phyloP scores from a whole-genome alignment of 106 monocot species.

The Acorus calamus region DNA sequence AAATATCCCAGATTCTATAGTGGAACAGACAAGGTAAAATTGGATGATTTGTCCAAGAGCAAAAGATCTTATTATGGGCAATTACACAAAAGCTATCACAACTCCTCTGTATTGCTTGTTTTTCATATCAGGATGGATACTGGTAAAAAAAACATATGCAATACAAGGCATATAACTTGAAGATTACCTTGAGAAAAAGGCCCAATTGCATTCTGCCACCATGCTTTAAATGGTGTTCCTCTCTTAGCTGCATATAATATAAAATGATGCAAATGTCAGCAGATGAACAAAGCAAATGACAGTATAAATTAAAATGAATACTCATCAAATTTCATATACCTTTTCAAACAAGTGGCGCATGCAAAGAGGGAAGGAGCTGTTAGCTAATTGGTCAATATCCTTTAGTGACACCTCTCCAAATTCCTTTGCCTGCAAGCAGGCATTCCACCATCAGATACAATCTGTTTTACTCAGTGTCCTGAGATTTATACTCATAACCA shows the following conservation, averaged over 20 bases:
- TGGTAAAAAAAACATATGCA: too few species aligned
- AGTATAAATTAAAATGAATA: background rate
- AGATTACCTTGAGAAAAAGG: slow-evolving; percentile 83
- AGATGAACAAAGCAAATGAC: background rate
- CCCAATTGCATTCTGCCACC: slow-evolving; percentile 97
- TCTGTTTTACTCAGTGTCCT: too few species aligned
- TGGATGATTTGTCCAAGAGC: too few species aligned
- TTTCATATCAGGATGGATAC: too few species aligned
- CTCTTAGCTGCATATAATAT: slow-evolving; percentile 44
- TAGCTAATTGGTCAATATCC: slow-evolving; percentile 74
- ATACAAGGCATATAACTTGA: too few species aligned
- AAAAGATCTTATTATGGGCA: too few species aligned
- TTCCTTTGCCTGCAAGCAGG: slow-evolving; percentile 44
- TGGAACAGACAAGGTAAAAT: too few species aligned
- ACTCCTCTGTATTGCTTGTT: too few species aligned
- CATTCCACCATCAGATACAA: background rate
- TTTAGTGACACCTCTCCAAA: slow-evolving; percentile 59
- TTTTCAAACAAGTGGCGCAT: slow-evolving; percentile 94
- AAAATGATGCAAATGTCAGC: background rate
- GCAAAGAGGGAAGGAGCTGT: slow-evolving; percentile 84
- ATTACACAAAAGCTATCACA: too few species aligned
- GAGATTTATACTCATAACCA: background rate
- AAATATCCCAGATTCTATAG: too few species aligned
- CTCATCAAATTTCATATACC: slow-evolving; percentile 16
- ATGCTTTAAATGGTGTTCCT: slow-evolving; percentile 93